A percentile compares a stretch with the other conserved stretches of the same genome.
These are phyloP conservation scores for Mycena sanguinolenta DNA, from an alignment of 768 basidiomycete genomes.

Conservation along the genomic window DNA sequence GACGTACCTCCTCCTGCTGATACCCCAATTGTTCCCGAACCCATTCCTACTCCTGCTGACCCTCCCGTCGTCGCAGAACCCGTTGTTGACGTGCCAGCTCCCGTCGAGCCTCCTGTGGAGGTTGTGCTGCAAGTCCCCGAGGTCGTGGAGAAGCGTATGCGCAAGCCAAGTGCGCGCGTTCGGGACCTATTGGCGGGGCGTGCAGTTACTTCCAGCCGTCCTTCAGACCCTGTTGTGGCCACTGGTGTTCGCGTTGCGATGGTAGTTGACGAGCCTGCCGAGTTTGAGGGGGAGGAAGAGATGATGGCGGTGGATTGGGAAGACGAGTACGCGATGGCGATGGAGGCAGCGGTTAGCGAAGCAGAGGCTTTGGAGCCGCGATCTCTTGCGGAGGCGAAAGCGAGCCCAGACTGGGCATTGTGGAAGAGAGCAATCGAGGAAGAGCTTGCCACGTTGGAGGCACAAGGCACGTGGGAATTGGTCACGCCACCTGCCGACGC, in stretches of 20 bases:
- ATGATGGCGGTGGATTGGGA: constrained; percentile 5
- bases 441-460: neutral
- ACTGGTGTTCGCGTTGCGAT: neutral
- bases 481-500: neutral
- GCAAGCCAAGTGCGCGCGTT: constrained; percentile 36
- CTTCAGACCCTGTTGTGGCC: neutral
- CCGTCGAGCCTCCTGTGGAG: neutral
- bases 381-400: neutral
- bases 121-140: constrained; percentile 1
- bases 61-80: neutral
- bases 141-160: constrained; percentile 22
- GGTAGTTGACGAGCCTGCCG: neutral
- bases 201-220: constrained; percentile 22
- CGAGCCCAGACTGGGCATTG: constrained; percentile 6
- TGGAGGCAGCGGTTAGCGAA: neutral
- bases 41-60: neutral
- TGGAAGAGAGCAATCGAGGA: constrained; percentile 3
- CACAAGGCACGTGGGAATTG: constrained; percentile 2
- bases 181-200: constrained; percentile 33
- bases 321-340: constrained; percentile 7
- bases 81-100: neutral
- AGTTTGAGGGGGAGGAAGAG: constrained; percentile 12
- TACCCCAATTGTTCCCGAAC: neutral
- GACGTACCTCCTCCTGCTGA: constrained; percentile 23
- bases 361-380: constrained; percentile 3